phyloP scores from a whole-genome alignment of 1,139 yeast species.

The Zygosaccharomyces sapae region DNA sequence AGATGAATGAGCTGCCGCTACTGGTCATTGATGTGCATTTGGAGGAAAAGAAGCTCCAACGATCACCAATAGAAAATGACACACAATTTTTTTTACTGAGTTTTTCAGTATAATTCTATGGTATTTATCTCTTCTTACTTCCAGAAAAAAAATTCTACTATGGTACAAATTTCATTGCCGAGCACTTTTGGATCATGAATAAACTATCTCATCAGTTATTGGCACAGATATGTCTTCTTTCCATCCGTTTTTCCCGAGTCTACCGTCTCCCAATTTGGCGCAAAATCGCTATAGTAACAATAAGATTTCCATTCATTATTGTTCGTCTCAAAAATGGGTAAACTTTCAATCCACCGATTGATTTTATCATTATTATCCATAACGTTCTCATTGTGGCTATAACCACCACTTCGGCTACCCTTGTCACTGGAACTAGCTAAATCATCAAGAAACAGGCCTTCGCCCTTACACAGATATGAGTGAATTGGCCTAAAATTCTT shows the following conservation, averaged over 20 bases:
- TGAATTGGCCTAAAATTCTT: neutral
- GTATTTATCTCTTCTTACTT: too few species aligned
- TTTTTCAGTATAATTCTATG: too few species aligned
- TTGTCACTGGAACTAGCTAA: too few species aligned
- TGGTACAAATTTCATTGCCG: too few species aligned
- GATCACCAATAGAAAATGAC: too few species aligned
- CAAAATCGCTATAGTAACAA: conserved; percentile 8
- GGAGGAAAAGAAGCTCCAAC: too few species aligned
- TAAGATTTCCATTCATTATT: conserved; percentile 8
- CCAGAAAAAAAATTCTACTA: too few species aligned
- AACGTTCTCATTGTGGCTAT: conserved; percentile 38
- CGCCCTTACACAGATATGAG: neutral
- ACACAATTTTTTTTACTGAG: too few species aligned
- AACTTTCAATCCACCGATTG: conserved; percentile 48
- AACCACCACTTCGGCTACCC: too few species aligned
- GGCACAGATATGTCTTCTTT: conserved; percentile 2
- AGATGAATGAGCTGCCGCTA: too few species aligned
- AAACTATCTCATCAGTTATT: conserved; percentile 11
- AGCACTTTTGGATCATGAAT: conserved; percentile 9
- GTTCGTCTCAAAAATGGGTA: conserved; percentile 40
- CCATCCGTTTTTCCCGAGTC: conserved; percentile 5
- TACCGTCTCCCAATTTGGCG: conserved; percentile 12
- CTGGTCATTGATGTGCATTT: too few species aligned
- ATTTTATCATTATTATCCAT: conserved; percentile 53
- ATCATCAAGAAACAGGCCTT: neutral